Evolutionary conservation across 768 basidiomycete species (phyloP).

Genomic region (Agaricus subrufescens): DNA sequence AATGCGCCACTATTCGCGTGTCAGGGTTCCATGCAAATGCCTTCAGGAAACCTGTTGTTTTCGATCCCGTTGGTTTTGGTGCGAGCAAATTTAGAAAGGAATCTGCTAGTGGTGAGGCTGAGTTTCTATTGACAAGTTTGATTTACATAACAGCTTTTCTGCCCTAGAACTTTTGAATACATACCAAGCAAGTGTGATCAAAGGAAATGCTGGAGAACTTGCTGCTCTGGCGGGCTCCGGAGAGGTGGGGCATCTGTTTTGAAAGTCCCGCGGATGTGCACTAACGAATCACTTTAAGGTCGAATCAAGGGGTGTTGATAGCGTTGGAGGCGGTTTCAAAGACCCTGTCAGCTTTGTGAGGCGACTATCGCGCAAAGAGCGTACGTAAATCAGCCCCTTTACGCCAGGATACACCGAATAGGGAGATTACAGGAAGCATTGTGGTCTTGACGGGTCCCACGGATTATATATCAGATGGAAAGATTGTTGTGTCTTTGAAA

Average conservation of each 20-base stretch:
- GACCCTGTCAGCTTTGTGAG: slow-evolving; percentile 71
- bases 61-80: slow-evolving; percentile 91
- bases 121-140: neutral
- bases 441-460: slow-evolving; percentile 74
- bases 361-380: slow-evolving; percentile 65
- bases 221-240: slow-evolving; percentile 69
- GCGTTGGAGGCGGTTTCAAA: slow-evolving; percentile 69
- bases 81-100: slow-evolving; percentile 69
- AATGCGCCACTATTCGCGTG: neutral
- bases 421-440: slow-evolving; percentile 56
- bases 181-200: slow-evolving; percentile 90
- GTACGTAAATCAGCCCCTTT: slow-evolving; percentile 39
- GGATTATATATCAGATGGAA: slow-evolving; percentile 86
- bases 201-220: slow-evolving; percentile 91
- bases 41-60: slow-evolving; percentile 70
- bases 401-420: neutral
- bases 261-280: neutral
- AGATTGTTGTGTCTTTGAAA: slow-evolving; percentile 54
- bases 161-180: slow-evolving; percentile 57
- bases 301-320: slow-evolving; percentile 80
- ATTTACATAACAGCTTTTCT: neutral
- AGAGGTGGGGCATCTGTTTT: slow-evolving; percentile 45
- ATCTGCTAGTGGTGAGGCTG: slow-evolving; percentile 47
- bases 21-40: slow-evolving; percentile 56
- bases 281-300: slow-evolving; percentile 38